phyloP scores from a whole-genome alignment of 164 flowering plant species.

The Sextonia rubra region DNA sequence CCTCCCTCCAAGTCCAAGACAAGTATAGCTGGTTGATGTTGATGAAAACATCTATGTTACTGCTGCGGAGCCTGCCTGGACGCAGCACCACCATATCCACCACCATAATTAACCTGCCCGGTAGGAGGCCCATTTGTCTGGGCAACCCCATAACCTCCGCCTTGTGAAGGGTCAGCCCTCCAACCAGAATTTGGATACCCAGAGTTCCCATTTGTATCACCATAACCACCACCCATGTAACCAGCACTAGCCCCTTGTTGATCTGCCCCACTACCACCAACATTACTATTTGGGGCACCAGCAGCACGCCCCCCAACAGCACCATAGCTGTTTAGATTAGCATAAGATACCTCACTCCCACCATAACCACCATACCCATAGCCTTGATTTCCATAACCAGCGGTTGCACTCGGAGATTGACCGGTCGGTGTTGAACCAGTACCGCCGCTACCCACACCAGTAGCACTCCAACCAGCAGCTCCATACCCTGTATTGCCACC shows the following conservation, averaged over 20 bases:
- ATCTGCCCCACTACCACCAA: slow-evolving; percentile 40
- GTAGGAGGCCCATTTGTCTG: slow-evolving; percentile 48
- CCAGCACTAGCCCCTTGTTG: slow-evolving; percentile 46
- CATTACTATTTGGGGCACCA: slow-evolving; percentile 39
- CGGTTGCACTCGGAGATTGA: slow-evolving; percentile 70
- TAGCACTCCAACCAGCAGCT: slow-evolving; percentile 33
- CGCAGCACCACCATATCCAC: slow-evolving; percentile 62
- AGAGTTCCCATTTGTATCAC: slow-evolving; percentile 49
- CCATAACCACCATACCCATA: slow-evolving; percentile 83
- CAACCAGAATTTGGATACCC: slow-evolving; percentile 62
- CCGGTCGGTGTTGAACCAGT: slow-evolving; percentile 52
- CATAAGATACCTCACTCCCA: slow-evolving; percentile 69
- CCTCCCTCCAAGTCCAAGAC: slow-evolving; percentile 8
- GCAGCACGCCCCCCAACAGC: slow-evolving; percentile 58
- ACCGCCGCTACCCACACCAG: slow-evolving; percentile 37
- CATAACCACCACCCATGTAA: slow-evolving; percentile 66
- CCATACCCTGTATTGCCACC: slow-evolving; percentile 30
- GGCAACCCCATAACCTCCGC: slow-evolving; percentile 49
- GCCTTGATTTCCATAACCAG: slow-evolving; percentile 72
- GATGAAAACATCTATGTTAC: slow-evolving; percentile 15
- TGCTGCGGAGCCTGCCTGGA: slow-evolving; percentile 63
- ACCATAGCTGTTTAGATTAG: slow-evolving; percentile 50
- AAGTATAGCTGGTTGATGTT: slow-evolving; percentile 1
- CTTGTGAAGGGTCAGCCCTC: slow-evolving; percentile 62
- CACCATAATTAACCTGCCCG: slow-evolving; percentile 60